Evolutionary conservation across 805 yeast genomes (phyloP).

Genomic region (Maudiozyma pseudohumilis): DNA sequence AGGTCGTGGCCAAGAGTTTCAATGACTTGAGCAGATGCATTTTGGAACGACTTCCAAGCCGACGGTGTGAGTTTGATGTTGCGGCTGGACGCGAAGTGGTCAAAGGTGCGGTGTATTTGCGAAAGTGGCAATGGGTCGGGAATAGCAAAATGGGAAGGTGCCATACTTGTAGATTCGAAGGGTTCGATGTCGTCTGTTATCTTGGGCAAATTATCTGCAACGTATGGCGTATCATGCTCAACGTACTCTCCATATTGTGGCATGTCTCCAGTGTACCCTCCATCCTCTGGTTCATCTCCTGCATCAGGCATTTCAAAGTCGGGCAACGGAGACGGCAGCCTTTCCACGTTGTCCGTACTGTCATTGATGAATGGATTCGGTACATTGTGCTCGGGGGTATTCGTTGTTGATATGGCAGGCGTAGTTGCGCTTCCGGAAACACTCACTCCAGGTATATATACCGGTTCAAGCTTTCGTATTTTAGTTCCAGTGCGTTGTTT

Average conservation of each 20-base stretch:
- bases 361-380: background rate
- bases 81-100: slow-evolving; percentile 3
- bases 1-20: slow-evolving; percentile 6
- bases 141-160: too few species aligned
- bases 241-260: too few species aligned
- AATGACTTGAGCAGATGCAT: slow-evolving; percentile 7
- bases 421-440: background rate
- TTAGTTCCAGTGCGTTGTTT: slow-evolving; percentile 7
- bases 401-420: background rate
- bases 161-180: too few species aligned
- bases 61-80: slow-evolving; percentile 6
- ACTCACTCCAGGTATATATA: slow-evolving; percentile 6
- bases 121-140: too few species aligned
- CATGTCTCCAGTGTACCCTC: too few species aligned
- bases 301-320: too few species aligned
- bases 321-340: too few species aligned
- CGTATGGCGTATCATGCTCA: too few species aligned
- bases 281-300: too few species aligned
- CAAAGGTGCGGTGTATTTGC: slow-evolving; percentile 1
- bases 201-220: too few species aligned
- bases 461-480: slow-evolving; percentile 13
- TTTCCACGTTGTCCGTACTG: too few species aligned
- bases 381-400: background rate
- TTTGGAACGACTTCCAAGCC: slow-evolving; percentile 13
- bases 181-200: too few species aligned